phyloP scores from a whole-genome alignment of 2,329 filamentous ascomycete species.

The Phoma sp. region DNA sequence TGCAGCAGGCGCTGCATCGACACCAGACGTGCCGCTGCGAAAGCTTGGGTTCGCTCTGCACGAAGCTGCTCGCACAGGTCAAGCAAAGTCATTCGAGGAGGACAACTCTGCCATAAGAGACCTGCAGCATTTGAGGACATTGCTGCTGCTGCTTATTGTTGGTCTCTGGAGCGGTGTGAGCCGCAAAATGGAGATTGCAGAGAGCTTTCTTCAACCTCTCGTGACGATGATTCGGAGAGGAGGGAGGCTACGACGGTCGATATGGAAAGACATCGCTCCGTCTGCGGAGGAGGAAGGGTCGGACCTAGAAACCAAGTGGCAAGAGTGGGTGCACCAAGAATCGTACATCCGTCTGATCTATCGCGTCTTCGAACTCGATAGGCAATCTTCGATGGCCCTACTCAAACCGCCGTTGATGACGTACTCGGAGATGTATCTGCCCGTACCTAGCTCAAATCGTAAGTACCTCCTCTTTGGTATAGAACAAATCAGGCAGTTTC shows the following conservation, averaged over 20 bases:
- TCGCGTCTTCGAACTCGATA: slow-evolving; percentile 70
- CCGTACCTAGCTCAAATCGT: slow-evolving; percentile 67
- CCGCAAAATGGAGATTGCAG: slow-evolving; percentile 66
- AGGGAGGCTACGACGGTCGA: slow-evolving; percentile 66
- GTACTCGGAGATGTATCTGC: slow-evolving; percentile 72
- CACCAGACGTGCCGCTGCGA: slow-evolving; percentile 63
- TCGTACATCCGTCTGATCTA: slow-evolving; percentile 74
- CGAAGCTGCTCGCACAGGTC: slow-evolving; percentile 55
- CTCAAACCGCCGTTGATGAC: slow-evolving; percentile 71
- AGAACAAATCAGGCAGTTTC: neutral
- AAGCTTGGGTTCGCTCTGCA: slow-evolving; percentile 66
- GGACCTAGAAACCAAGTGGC: slow-evolving; percentile 70
- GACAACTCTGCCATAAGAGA: slow-evolving; percentile 61
- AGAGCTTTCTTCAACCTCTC: slow-evolving; percentile 63
- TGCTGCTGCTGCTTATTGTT: slow-evolving; percentile 59
- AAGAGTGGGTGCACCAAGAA: slow-evolving; percentile 68
- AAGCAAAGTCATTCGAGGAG: slow-evolving; percentile 54
- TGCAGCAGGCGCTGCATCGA: slow-evolving; percentile 66
- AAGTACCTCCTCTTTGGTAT: slow-evolving; percentile 1
- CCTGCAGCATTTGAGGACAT: slow-evolving; percentile 60
- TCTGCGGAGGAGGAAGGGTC: slow-evolving; percentile 63
- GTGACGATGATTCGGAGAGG: slow-evolving; percentile 64
- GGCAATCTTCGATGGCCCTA: slow-evolving; percentile 72
- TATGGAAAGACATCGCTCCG: slow-evolving; percentile 61
- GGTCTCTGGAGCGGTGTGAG: slow-evolving; percentile 67